Evolutionary conservation across 768 basidiomycete genomes (phyloP).

Genomic region (Lactarius sp.): DNA sequence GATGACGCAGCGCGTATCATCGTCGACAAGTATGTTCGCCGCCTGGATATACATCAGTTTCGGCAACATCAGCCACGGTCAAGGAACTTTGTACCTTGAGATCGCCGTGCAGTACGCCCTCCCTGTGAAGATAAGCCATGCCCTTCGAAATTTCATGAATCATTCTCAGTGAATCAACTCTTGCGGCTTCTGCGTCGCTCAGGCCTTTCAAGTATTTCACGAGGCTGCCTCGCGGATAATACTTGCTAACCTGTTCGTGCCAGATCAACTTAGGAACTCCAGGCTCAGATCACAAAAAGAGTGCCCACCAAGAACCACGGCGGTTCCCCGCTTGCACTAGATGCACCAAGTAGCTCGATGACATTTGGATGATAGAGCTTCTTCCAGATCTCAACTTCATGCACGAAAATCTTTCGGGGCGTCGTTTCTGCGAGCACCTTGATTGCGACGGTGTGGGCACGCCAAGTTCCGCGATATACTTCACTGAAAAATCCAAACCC

Average conservation of each 20-base stretch:
- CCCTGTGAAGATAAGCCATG: conserved; percentile 73
- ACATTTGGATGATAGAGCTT: conserved; percentile 63
- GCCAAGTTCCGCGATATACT: conserved; percentile 76
- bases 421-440: conserved; percentile 64
- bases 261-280: neutral
- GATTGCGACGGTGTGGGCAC: conserved; percentile 58
- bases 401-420: conserved; percentile 58
- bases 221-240: conserved; percentile 60
- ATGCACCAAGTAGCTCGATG: conserved; percentile 71
- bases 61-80: neutral
- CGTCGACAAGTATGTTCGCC: conserved; percentile 72
- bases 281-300: conserved; percentile 18
- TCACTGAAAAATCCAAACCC: conserved; percentile 73
- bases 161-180: conserved; percentile 50
- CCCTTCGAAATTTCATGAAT: conserved; percentile 74
- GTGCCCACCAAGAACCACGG: conserved; percentile 59
- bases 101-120: conserved; percentile 73
- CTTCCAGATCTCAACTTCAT: conserved; percentile 71
- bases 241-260: conserved; percentile 52
- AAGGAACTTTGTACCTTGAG: conserved; percentile 51
- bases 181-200: conserved; percentile 28
- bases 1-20: conserved; percentile 61
- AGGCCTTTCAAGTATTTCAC: conserved; percentile 48
- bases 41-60: conserved; percentile 38
- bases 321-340: conserved; percentile 59